Percentiles rank a stretch among this genome's conserved stretches.
Evolutionary conservation across 2,329 filamentous ascomycete genomes (phyloP).

Genomic region (Sphaerulina populicola): DNA sequence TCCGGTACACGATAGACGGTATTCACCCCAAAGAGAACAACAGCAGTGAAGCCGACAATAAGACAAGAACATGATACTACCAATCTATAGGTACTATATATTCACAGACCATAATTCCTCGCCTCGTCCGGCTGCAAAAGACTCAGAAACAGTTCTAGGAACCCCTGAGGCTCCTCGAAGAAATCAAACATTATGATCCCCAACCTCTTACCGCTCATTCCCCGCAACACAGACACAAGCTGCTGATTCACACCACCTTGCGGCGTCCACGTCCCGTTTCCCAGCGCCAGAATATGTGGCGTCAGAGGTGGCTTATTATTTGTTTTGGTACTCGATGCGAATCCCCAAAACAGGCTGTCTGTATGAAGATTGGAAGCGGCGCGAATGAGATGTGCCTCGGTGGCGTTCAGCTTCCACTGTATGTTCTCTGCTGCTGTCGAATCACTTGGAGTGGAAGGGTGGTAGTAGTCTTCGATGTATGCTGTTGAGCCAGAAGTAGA

Average conservation of each 20-base stretch:
- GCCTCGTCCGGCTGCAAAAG: slow-evolving; percentile 20
- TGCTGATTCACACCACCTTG: slow-evolving; percentile 41
- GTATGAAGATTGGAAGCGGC: slow-evolving; percentile 31
- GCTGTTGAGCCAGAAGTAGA: slow-evolving; percentile 33
- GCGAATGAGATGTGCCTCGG: slow-evolving; percentile 34
- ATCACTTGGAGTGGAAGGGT: slow-evolving; percentile 30
- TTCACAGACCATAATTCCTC: slow-evolving; percentile 1
- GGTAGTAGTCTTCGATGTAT: slow-evolving; percentile 46
- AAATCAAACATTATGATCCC: slow-evolving; percentile 49
- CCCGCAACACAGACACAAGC: slow-evolving; percentile 34
- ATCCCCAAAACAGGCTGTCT: slow-evolving; percentile 43
- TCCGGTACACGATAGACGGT: too few species aligned
- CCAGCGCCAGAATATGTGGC: slow-evolving; percentile 43
- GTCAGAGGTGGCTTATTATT: slow-evolving; percentile 35
- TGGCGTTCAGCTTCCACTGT: slow-evolving; percentile 41
- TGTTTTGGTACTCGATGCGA: slow-evolving; percentile 40
- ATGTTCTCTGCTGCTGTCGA: slow-evolving; percentile 36
- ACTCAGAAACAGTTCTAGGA: slow-evolving; percentile 37
- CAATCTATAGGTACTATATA: neutral
- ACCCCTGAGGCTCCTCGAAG: slow-evolving; percentile 38
- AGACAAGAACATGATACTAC: neutral
- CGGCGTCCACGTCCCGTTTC: slow-evolving; percentile 34
- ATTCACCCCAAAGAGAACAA: too few species aligned
- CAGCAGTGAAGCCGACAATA: neutral
- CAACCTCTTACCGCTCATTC: slow-evolving; percentile 38